Percentiles rank a stretch among this genome's conserved stretches.
These are phyloP conservation scores for Xylariaceae sp. DNA, from an alignment of 2,329 filamentous ascomycete genomes.

Conservation along the genomic window DNA sequence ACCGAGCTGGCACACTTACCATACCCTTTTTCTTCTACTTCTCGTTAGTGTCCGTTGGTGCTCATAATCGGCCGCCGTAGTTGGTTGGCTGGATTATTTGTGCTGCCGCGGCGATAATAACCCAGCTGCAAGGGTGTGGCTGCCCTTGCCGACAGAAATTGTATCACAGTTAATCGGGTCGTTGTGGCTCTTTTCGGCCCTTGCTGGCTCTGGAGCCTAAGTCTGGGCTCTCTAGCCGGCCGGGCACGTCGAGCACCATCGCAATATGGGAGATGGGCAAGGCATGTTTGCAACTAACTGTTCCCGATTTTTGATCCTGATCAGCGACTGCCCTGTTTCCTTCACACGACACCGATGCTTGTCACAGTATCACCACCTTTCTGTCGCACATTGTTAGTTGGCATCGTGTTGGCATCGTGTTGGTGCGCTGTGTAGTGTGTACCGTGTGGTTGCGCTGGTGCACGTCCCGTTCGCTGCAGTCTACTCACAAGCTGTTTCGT, in stretches of 20 bases:
- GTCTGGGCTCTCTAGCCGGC: too few species aligned
- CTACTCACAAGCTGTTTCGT: background rate
- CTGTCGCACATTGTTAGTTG: constrained; percentile 28
- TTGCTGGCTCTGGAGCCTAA: constrained; percentile 25
- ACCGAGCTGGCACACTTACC: constrained; percentile 19
- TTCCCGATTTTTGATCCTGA: constrained; percentile 35
- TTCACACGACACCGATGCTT: constrained; percentile 40
- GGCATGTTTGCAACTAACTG: constrained; percentile 29
- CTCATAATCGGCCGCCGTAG: constrained; percentile 15
- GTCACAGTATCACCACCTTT: constrained; percentile 37
- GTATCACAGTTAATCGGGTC: constrained; percentile 33
- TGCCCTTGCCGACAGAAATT: constrained; percentile 29
- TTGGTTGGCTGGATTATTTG: constrained; percentile 7
- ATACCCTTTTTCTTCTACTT: constrained; percentile 16
- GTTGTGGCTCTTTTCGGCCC: constrained; percentile 31
- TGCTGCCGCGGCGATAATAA: constrained; percentile 23
- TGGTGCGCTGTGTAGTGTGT: constrained; percentile 23
- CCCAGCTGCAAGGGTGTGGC: constrained; percentile 33
- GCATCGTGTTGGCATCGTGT: constrained; percentile 17
- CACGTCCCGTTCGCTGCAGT: too few species aligned
- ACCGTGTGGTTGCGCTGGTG: constrained; percentile 34
- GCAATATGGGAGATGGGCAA: constrained; percentile 21
- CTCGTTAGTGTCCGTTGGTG: constrained; percentile 22
- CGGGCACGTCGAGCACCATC: too few species aligned
- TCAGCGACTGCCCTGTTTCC: constrained; percentile 25